Conservation (phyloP, 805 yeast genomes). For the Wickerhamiella kurtzmanii region DNA sequence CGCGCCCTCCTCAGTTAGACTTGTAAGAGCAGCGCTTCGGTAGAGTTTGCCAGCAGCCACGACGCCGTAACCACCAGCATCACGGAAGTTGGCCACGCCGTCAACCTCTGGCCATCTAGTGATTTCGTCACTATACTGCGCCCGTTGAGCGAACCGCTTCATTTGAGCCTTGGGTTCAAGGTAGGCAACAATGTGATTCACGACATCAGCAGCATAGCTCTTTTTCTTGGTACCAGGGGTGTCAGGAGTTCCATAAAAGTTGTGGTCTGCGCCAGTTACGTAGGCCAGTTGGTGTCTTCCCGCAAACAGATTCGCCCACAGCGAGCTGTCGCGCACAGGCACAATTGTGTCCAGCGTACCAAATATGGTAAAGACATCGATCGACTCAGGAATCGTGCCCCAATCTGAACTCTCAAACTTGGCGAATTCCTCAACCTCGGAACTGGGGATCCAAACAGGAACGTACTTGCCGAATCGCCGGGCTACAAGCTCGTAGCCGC, state of each 20-base stretch:
- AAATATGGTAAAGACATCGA: constrained; percentile 52
- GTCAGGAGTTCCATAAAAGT: constrained; percentile 41
- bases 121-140: constrained; percentile 28
- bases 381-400: constrained; percentile 21
- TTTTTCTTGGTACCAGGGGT: constrained; percentile 24
- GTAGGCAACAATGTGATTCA: constrained; percentile 36
- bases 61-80: constrained; percentile 57
- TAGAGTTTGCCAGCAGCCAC: constrained; percentile 25
- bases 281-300: constrained; percentile 45
- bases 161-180: constrained; percentile 34
- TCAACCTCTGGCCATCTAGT: constrained; percentile 51
- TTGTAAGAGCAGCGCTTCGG: constrained; percentile 50
- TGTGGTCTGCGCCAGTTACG: constrained; percentile 66
- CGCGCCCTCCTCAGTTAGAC: constrained; percentile 40
- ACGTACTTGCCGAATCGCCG: constrained; percentile 39
- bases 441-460: constrained; percentile 33
- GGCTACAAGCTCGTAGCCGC: constrained; percentile 28
- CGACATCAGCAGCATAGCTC: constrained; percentile 47
- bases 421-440: constrained; percentile 31
- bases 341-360: constrained; percentile 58
- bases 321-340: constrained; percentile 48
- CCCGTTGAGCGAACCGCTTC: constrained; percentile 35
- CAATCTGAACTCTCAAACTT: constrained; percentile 1
- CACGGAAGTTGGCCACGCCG: constrained; percentile 63
- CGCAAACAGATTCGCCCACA: constrained; percentile 43